Conservation (phyloP, 1,284 basidiomycete species). For the Marasmius tenuissimus region DNA sequence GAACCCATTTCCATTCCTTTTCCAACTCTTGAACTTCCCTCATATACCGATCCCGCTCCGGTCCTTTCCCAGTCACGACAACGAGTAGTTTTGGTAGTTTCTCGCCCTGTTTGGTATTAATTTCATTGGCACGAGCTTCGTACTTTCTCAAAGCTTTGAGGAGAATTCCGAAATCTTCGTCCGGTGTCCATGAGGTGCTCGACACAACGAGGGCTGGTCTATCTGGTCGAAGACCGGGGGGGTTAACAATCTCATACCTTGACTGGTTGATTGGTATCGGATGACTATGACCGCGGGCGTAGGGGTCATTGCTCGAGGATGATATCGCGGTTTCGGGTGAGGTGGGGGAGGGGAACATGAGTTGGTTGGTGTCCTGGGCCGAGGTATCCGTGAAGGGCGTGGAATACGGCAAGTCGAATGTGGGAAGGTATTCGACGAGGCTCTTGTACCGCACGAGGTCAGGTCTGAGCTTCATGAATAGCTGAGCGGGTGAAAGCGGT, state of each 20-base stretch:
- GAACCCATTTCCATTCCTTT: constrained; percentile 77
- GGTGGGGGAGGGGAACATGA: too few species aligned
- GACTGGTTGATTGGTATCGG: constrained; percentile 20
- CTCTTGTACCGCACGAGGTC: constrained; percentile 27
- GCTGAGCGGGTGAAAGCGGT: constrained; percentile 33
- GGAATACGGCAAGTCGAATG: constrained; percentile 49
- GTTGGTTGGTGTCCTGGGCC: background rate
- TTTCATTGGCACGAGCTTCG: constrained; percentile 54
- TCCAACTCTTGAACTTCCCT: constrained; percentile 55
- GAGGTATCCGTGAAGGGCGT: constrained; percentile 59
- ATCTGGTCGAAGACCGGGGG: constrained; percentile 56
- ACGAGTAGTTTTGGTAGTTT: constrained; percentile 76
- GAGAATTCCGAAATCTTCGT: constrained; percentile 92
- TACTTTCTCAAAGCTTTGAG: constrained; percentile 73
- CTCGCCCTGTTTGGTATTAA: constrained; percentile 26
- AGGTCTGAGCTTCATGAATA: constrained; percentile 54
- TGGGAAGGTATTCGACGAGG: constrained; percentile 41
- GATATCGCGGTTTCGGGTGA: background rate
- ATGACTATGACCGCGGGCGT: constrained; percentile 10
- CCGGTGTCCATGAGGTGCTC: constrained; percentile 96
- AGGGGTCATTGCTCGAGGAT: constrained; percentile 16
- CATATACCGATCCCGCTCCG: constrained; percentile 77
- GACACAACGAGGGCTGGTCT: constrained; percentile 88
- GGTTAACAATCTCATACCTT: constrained; percentile 34
- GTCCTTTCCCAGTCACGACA: constrained; percentile 93